phyloP scores from a whole-genome alignment of 306 rosid species.

The Psophocarpus tetragonolobus region DNA sequence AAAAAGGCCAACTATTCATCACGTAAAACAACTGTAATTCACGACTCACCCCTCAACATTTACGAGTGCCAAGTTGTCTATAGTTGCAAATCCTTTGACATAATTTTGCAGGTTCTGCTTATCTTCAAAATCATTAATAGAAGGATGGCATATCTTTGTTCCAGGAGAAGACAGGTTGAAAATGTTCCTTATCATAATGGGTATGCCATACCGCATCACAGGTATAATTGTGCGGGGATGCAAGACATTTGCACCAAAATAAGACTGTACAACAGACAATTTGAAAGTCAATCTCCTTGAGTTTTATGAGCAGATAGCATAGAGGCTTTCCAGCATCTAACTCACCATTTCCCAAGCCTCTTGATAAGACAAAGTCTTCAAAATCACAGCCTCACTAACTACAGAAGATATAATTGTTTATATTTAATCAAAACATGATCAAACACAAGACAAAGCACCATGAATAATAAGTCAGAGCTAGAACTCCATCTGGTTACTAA shows the following conservation, averaged over 20 bases:
- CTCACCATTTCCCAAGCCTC: conserved; percentile 99
- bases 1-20: neutral
- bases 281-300: conserved; percentile 38
- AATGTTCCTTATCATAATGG: conserved; percentile 87
- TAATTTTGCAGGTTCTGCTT: conserved; percentile 54
- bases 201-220: conserved; percentile 85
- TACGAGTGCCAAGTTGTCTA: conserved; percentile 93
- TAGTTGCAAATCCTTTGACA: conserved; percentile 97
- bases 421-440: conserved; percentile 16
- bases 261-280: conserved; percentile 65
- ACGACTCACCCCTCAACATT: conserved; percentile 95
- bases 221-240: conserved; percentile 98
- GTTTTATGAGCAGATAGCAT: conserved; percentile 24
- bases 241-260: conserved; percentile 98
- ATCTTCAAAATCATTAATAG: conserved; percentile 52
- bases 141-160: conserved; percentile 78
- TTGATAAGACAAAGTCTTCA: conserved; percentile 87
- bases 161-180: conserved; percentile 93
- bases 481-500: conserved; percentile 18
- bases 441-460: conserved; percentile 22
- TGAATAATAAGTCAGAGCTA: neutral
- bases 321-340: conserved; percentile 19
- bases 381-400: conserved; percentile 97
- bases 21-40: conserved; percentile 26
- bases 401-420: conserved; percentile 48